These are phyloP conservation scores for Trichoderma atroviride DNA, from an alignment of 2,329 filamentous ascomycete genomes.

Conservation along the genomic window DNA sequence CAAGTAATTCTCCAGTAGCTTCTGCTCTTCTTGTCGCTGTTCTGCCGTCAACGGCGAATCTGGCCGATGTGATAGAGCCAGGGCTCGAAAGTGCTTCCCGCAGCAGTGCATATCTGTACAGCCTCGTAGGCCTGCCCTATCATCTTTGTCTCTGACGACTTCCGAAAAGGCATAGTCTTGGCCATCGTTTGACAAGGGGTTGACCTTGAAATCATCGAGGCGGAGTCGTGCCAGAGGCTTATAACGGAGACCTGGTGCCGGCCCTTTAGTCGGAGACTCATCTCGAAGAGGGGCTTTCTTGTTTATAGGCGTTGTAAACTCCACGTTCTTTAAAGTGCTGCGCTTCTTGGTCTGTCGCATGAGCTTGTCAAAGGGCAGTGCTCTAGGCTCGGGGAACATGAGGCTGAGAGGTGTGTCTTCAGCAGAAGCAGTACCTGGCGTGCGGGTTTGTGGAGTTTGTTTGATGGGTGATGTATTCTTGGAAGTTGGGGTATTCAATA, in stretches of 20 bases:
- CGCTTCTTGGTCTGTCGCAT: constrained; percentile 22
- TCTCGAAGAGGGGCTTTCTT: constrained; percentile 30
- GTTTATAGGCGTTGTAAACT: constrained; percentile 24
- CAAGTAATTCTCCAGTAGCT: constrained; percentile 58
- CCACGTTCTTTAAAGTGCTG: not conserved
- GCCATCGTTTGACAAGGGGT: constrained; percentile 71
- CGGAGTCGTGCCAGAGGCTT: constrained; percentile 60
- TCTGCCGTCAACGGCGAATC: constrained; percentile 41
- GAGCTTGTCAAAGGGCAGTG: constrained; percentile 45
- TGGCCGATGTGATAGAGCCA: constrained; percentile 59
- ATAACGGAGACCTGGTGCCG: constrained; percentile 53
- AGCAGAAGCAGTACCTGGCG: not conserved
- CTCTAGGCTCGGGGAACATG: constrained; percentile 45
- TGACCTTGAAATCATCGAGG: constrained; percentile 79
- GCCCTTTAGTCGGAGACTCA: constrained; percentile 28
- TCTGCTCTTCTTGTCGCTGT: constrained; percentile 48
- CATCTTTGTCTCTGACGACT: constrained; percentile 69
- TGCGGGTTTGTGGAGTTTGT: constrained; percentile 31
- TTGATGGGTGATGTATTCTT: constrained; percentile 27
- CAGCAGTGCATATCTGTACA: constrained; percentile 79
- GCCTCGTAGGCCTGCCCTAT: constrained; percentile 70
- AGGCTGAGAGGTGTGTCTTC: constrained; percentile 36
- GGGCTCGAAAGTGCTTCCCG: constrained; percentile 68
- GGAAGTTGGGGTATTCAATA: constrained; percentile 39
- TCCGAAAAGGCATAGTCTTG: constrained; percentile 73